Evolutionary conservation across 345 rosid species (phyloP), one percentile per base, ranked within the genome.

Genomic region (Adansonia digitata): DNA sequence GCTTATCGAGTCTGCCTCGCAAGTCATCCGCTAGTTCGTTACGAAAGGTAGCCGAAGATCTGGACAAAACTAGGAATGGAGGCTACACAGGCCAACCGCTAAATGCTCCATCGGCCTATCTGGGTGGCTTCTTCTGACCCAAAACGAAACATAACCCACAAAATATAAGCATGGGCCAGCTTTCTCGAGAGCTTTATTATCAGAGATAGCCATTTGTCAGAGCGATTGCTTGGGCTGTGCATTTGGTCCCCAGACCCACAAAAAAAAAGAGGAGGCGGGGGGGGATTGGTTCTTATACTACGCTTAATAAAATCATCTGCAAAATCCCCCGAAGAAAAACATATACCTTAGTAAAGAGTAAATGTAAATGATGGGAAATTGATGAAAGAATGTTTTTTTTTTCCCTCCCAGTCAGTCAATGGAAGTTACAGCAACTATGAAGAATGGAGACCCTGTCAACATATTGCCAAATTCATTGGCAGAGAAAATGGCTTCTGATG

Each of bases 11-110:
- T 68, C 61, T 37, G n/a, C 53, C 77, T 70, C 24, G 35, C 79
- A 71, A 55, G 63, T 73, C 80, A 64, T 64, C 31, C 81, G 78
- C 73, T 65, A 22, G 69, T 75, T 78, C 20, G 85, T 83, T 83
- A 60, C 2, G 29, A 13, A 17, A 80, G 64, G 62, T 69, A 80
- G 77, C 79, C 40, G 22, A 51, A 35, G 24, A 43, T 26, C 53
- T 67, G 13, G 31, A 26, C 37, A 15, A 24, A 22, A 43, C 49
- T 5, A 39, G 31, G 40, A 39, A 40, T 29, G 65, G 8, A 60
- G n/a, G 9, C 35, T 27, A 27, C 10, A 24, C 4, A 59, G 37
- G n/a, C 63, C 10, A 6, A 14, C 5, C 0, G 20, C 31, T 60
- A 6, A 17, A 35, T 35, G 45, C 45, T 35, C 45, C 46, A 18